Evolutionary conservation across 2,329 filamentous ascomycete species (phyloP), one percentile per base, ranked within the genome.

Genomic region (Ophiostoma piceae): DNA sequence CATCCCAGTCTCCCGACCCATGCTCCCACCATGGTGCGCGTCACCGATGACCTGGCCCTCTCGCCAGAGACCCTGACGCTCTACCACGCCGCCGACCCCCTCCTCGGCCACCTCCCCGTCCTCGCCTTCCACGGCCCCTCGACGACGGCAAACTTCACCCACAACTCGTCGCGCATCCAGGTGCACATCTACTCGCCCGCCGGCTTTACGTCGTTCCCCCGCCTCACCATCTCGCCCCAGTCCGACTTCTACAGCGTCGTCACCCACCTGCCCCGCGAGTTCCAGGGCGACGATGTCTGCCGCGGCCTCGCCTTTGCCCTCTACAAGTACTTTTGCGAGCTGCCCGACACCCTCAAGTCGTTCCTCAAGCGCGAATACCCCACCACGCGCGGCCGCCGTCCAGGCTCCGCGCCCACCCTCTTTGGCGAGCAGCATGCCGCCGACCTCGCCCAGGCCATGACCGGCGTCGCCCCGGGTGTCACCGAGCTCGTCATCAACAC

Each of bases 401-500:
- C 90, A 5, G 86, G 87, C 57, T 89, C 88, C 60, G 84, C 86
- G 0, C 87, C 90, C 26, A 83, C 84, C 62, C 84, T 97, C 71
- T 98, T 98, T 79, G 87, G 91, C 73, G 93, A 97, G 78, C 89
- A 94, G 79, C 95, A 99, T 84, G 93, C 94, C 26, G 95, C 94
- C 62, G 92, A 96, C 76, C 81, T 99, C 71, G 94, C 94, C 68
- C 90, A 91, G 78, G 87, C 88, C 67, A 95, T 98, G 89, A 85
- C 89, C 73, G 89, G 86, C 80, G 89, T 94, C 73, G 92, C 96
- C 66, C 91, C 93, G 77, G 91, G 93, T 77, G 86, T 71, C 54
- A 62, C 83, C 54, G 89, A 93, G 19, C 86, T 95, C 35, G 86
- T 71, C 43, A 65, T 83, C 51, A 89, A 93, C 16, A 86, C 95